phyloP scores from a whole-genome alignment of 2,329 filamentous ascomycete species.

The Alternaria rosae region DNA sequence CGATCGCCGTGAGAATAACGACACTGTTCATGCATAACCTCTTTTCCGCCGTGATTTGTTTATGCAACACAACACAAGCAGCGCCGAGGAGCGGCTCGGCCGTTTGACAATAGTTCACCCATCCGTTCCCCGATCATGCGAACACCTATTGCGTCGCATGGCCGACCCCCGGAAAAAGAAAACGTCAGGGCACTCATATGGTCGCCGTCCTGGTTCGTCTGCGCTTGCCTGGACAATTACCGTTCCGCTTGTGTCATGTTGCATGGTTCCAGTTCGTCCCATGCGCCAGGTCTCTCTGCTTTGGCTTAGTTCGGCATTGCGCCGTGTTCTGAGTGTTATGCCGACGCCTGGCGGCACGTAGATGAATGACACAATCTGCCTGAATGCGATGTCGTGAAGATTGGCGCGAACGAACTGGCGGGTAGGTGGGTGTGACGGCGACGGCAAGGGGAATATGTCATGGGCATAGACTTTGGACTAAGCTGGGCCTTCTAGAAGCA shows the following conservation, averaged over 20 bases:
- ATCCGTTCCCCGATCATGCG: conserved; percentile 22
- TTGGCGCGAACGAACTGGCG: conserved; percentile 12
- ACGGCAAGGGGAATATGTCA: conserved; percentile 4
- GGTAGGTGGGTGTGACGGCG: conserved; percentile 13
- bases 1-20: conserved; percentile 17
- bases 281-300: conserved; percentile 20
- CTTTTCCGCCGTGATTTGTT: neutral
- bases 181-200: conserved; percentile 14
- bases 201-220: conserved; percentile 3
- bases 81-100: conserved; percentile 9
- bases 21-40: conserved; percentile 6
- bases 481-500: conserved; percentile 23
- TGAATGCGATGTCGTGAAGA: conserved; percentile 17
- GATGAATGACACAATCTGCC: conserved; percentile 14
- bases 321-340: conserved; percentile 14
- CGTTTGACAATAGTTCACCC: conserved; percentile 41
- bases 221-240: neutral
- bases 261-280: conserved; percentile 13
- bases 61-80: neutral
- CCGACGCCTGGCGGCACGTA: conserved; percentile 9
- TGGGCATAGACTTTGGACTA: conserved; percentile 1
- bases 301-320: conserved; percentile 16
- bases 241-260: conserved; percentile 22
- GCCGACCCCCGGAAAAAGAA: conserved; percentile 19
- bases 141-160: conserved; percentile 14